Conservation (phyloP, 1,284 basidiomycete species). For the Golubevia pallescens region DNA sequence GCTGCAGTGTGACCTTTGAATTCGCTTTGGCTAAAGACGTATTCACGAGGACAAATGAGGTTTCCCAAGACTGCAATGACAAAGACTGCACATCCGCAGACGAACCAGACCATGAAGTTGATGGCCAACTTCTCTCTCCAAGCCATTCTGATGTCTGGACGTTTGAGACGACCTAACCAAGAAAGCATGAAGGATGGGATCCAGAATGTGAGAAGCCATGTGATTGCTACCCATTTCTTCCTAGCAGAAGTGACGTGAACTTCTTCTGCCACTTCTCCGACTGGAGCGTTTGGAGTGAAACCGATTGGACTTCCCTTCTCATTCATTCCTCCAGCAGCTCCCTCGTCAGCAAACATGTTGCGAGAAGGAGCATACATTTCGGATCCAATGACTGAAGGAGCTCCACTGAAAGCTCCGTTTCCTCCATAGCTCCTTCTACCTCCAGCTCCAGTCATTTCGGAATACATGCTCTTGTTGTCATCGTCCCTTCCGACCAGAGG, state of each 20-base stretch:
- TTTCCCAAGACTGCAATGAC: constrained; percentile 87
- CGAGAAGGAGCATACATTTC: constrained; percentile 80
- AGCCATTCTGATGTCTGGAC: constrained; percentile 88
- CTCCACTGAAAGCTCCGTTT: constrained; percentile 14
- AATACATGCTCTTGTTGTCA: constrained; percentile 41
- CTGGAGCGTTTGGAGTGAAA: constrained; percentile 22
- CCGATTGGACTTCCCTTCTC: constrained; percentile 27
- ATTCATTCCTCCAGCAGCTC: constrained; percentile 66
- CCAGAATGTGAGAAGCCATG: constrained; percentile 92
- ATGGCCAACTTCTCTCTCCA: constrained; percentile 97
- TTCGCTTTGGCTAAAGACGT: constrained; percentile 83
- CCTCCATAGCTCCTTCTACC: constrained; percentile 27
- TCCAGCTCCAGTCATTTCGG: constrained; percentile 23
- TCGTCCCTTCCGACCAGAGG: constrained; percentile 70
- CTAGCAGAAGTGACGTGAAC: constrained; percentile 80
- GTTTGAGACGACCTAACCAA: constrained; percentile 86
- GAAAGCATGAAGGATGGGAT: constrained; percentile 77
- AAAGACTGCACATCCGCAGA: constrained; percentile 85
- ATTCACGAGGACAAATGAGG: constrained; percentile 91
- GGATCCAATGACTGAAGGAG: constrained; percentile 31
- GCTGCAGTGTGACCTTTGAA: constrained; percentile 75
- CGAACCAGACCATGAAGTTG: constrained; percentile 90
- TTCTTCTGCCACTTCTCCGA: constrained; percentile 79
- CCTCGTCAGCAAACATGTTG: constrained; percentile 75
- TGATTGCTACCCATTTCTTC: constrained; percentile 84